Base-by-base conservation (phyloP, 1,284 basidiomycete species). In the Rhodofomes roseus region DNA sequence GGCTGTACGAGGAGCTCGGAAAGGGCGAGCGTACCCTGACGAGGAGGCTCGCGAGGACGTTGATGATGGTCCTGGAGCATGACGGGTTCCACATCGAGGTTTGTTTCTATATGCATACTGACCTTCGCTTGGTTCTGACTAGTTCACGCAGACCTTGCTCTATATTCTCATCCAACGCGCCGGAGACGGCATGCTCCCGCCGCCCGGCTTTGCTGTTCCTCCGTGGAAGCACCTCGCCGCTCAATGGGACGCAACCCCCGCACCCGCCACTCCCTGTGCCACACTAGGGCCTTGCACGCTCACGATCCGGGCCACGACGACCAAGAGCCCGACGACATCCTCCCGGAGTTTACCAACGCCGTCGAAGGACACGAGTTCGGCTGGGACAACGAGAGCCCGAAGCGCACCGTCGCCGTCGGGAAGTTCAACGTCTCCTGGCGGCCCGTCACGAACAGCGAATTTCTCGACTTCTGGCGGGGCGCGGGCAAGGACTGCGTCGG, bases 361-460 rank as follows among this genome's bases (percentile, higher is more conserved):
- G 65, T 81, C 43, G 71, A 79, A 0, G 74, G 75, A 14, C 90
- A 92, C 67, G 83, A 83, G 46, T 95, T 93, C 67, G 95, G 94
- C 1, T 98, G 95, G 96, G 96, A 98, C 74, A 95, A 93, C 70
- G 95, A 98, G 77, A 84, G 84, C 65, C 94, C 95, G 0, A 62
- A 68, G 50, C 79, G 89, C 7, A 66, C 66, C 0, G 81, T 88
- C 0, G 57, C 77, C 9, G 83, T 91, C 2, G 78, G 75, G 1
- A 60, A 74, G 2, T 83, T 96, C 78, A 80, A 77, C 62, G 80
- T 89, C 29, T 86, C 89, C n/a, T 89, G 89, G 77, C 76, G 90
- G 39, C 93, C 93, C 1, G 79, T 96, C 58, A 90, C 85, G 55
- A 97, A 96, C 69, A 78, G 74, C 0, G 86, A 90, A 64, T 92